Evolutionary conservation across 352 stramenopile species (phyloP), one percentile per base, ranked within the genome.

Genomic region (Globisporangium nagaii): DNA sequence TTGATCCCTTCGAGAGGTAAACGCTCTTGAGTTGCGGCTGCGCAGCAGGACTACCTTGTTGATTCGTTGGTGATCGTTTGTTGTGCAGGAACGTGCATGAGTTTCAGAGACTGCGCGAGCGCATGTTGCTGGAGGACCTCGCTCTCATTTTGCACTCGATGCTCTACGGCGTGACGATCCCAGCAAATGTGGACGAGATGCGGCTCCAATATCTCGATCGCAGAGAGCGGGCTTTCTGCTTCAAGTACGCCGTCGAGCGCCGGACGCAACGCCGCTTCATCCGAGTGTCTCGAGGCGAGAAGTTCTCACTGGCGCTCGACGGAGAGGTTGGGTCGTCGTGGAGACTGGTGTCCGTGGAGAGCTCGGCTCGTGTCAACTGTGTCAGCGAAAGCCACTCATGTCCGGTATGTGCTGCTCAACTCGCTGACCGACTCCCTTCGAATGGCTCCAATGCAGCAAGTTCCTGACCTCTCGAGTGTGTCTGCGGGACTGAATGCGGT

Each of bases 1-100:
- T 43, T 10, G 46, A 53, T 53, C 32, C 46, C 12, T 53, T 43
- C 9, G 31, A 37, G 32, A 43, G 46, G 46, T 53, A 51, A n/a
- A n/a, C n/a, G n/a, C n/a, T n/a, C n/a, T n/a, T n/a, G n/a, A n/a
- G n/a, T n/a, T n/a, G n/a, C n/a, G n/a, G n/a, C n/a, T n/a, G n/a
- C n/a, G n/a, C n/a, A n/a, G n/a, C n/a, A n/a, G n/a, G n/a, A n/a
- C n/a, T n/a, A n/a, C n/a, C n/a, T n/a, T n/a, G n/a, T n/a, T n/a
- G n/a, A n/a, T n/a, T n/a, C n/a, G n/a, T n/a, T n/a, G n/a, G n/a
- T n/a, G 43, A n/a, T 37, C n/a, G 15, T 20, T 51, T 27, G 4
- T 13, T 22, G 11, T 51, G 39, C 25, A 49, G 42, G 10, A 35
- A 53, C 15, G 13, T 43, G 2, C 12, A 34, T 1, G 22, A 25